Conservation (phyloP, 257 asterid genomes). For the Solanum chiquidenum region DNA sequence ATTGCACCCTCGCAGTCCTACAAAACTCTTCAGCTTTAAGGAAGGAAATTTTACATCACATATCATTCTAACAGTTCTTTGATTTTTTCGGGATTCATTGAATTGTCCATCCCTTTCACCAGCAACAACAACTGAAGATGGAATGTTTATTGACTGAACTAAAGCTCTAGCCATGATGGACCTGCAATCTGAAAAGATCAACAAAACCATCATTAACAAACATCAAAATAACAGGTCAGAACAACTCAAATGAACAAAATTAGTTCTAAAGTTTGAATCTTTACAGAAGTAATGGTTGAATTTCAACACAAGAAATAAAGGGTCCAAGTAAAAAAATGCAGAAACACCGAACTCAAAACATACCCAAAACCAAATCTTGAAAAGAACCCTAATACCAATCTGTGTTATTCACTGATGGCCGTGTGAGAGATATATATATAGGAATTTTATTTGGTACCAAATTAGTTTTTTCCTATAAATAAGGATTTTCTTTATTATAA, state of each 20-base stretch:
- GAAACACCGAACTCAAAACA: not conserved
- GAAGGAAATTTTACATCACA: slow-evolving; percentile 31
- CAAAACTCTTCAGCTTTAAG: slow-evolving; percentile 28
- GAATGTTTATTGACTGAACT: slow-evolving; percentile 50
- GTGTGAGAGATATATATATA: no score
- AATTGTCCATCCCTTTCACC: slow-evolving; percentile 34
- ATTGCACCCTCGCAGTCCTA: slow-evolving; percentile 62
- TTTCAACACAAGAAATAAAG: not conserved
- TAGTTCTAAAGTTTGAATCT: not conserved
- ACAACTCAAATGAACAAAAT: not conserved
- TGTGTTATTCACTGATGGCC: not conserved
- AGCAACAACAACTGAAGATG: slow-evolving; percentile 34
- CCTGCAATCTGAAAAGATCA: slow-evolving; percentile 19
- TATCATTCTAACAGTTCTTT: slow-evolving; percentile 39
- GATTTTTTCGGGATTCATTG: slow-evolving; percentile 32
- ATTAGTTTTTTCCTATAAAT: no score
- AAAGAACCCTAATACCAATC: not conserved
- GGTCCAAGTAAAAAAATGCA: not conserved
- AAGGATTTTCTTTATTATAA: no score
- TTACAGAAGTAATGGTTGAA: not conserved
- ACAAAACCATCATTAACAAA: not conserved
- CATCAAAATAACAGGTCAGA: not conserved
- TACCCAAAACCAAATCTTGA: not conserved
- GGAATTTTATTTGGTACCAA: no score
- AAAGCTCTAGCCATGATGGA: slow-evolving; percentile 56